Base-by-base conservation (phyloP, 2,329 filamentous ascomycete genomes). In the Xylariaceae sp. region DNA sequence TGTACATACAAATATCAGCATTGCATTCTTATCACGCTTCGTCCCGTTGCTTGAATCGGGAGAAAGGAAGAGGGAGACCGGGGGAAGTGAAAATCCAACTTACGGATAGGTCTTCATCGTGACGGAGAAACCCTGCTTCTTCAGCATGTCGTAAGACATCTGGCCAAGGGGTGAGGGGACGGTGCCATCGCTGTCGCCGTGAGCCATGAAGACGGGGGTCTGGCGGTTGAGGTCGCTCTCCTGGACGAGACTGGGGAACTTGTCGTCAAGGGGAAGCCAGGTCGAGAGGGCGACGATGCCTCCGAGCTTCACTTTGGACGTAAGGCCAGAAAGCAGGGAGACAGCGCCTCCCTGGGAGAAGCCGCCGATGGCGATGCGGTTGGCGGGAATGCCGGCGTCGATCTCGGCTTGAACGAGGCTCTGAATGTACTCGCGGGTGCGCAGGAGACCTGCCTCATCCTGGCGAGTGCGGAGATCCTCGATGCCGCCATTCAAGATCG, bases 291-390 rank as follows among this genome's bases (percentile, higher is more conserved):
- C 91, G 63, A 97, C 87, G 64, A 97, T 89, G 63, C 92, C 93
- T n/a, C 86, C 93, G 13, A 97, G 79, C 75, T 90, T 91, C 66
- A 83, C 80, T 60, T 77, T 76, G 65, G 79, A 83, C 3, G 92
- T 96, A 48, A 96, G 76, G 4, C 90, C 92, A 0, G 89, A 81
- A 70, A 97, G 85, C 45, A 97, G 75, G 17, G 90, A 85, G 80
- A 97, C 91, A 58, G 92, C 92, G 55, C 90, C 93, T 60, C 93
- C 93, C 75, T 97, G 85, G 23, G 86, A 89, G 79, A 93, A 94
- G 47, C 90, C 89, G 39, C 90, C 93, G 5, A 97, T 76, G 15
- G 97, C 84, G 69, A 99, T 92, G 56, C 92, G 88, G 60, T 89
- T 85, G 0, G 90, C 80, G 0, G 90, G 84, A 66, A 97, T 94